These are phyloP conservation scores for Macadamia tetraphylla DNA, from an alignment of 164 flowering plant genomes.

Conservation along the genomic window DNA sequence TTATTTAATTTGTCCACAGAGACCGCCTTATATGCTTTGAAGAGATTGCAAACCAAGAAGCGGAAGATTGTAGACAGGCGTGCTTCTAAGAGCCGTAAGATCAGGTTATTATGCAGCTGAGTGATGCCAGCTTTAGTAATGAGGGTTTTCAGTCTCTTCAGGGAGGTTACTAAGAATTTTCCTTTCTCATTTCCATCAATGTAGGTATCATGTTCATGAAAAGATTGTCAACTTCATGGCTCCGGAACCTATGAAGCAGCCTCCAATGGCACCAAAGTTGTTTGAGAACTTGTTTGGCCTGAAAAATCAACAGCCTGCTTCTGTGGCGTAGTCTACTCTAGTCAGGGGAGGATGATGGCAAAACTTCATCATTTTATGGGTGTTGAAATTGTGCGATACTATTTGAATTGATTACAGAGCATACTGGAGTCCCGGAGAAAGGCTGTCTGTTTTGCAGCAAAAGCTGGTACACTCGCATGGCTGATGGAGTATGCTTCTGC, in stretches of 20 bases:
- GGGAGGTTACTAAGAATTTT: not conserved
- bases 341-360: not conserved
- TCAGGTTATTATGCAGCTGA: constrained; percentile 43
- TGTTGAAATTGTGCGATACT: not conserved
- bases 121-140: not conserved
- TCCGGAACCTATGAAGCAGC: constrained; percentile 56
- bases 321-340: constrained; percentile 10
- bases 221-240: constrained; percentile 90
- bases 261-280: constrained; percentile 65
- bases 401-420: too few species aligned
- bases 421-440: too few species aligned
- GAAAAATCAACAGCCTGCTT: constrained; percentile 25
- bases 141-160: not conserved
- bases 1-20: constrained; percentile 34
- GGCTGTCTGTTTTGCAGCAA: too few species aligned
- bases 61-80: constrained; percentile 80
- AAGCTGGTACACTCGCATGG: too few species aligned
- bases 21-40: constrained; percentile 60
- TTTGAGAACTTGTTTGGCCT: constrained; percentile 75
- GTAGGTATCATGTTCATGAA: constrained; percentile 79
- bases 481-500: too few species aligned
- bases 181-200: not conserved
- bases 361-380: not conserved
- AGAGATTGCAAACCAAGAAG: constrained; percentile 67
- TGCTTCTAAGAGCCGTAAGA: constrained; percentile 91